A percentile compares a stretch with the other conserved stretches of the same genome.
Conservation (phyloP, 306 rosid species). For the Pachyrhizus erosus region DNA sequence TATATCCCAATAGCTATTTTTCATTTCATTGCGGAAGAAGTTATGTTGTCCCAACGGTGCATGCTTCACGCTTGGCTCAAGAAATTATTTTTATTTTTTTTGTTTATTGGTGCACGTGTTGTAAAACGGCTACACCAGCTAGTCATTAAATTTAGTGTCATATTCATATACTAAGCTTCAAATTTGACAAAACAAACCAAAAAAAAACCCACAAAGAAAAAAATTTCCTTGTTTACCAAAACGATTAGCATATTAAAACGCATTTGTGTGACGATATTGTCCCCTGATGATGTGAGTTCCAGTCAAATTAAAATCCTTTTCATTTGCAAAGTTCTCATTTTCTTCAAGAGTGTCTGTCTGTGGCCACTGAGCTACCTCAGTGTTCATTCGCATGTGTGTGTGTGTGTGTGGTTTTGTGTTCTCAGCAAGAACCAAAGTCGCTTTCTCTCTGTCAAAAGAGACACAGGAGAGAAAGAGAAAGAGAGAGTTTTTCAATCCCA, state of each 20-base stretch:
- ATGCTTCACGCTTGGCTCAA: neutral
- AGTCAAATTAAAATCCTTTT: slow-evolving; percentile 38
- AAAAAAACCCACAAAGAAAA: neutral
- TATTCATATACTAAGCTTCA: neutral
- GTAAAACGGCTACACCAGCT: neutral
- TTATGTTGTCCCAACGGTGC: neutral
- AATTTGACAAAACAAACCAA: neutral
- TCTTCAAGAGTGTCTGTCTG: slow-evolving; percentile 9
- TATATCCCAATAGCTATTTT: too few relatives aligned
- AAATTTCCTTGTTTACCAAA: neutral
- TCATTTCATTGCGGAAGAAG: too few relatives aligned
- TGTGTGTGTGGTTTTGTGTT: slow-evolving; percentile 18
- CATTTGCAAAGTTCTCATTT: neutral
- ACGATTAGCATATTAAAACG: neutral
- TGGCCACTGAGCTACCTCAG: slow-evolving; percentile 24
- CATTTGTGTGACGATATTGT: slow-evolving; percentile 21
- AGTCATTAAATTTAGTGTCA: neutral
- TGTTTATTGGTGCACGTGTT: slow-evolving; percentile 10
- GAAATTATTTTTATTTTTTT: neutral
- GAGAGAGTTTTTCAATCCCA: slow-evolving; percentile 6
- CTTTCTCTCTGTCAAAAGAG: neutral
- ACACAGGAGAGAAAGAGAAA: neutral
- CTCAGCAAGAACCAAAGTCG: neutral
- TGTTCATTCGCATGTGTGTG: neutral
- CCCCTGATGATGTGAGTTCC: slow-evolving; percentile 24